These are phyloP conservation scores for Russula foetens DNA, from an alignment of 768 basidiomycete species.

Conservation along the genomic window DNA sequence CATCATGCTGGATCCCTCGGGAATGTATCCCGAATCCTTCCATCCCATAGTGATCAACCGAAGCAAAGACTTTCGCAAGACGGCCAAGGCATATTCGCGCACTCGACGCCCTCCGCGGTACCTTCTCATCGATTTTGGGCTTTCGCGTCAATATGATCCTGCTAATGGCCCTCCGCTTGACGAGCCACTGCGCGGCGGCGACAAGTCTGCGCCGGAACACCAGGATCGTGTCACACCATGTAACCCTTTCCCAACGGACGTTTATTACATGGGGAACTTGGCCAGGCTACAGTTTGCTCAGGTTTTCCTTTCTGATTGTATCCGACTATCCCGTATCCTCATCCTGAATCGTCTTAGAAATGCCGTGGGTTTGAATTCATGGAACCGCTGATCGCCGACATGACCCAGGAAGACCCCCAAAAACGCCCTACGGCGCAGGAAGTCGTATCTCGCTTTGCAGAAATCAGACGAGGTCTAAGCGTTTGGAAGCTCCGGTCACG, in stretches of 20 bases:
- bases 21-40: constrained; percentile 8
- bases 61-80: neutral
- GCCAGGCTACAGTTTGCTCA: neutral
- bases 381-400: constrained; percentile 25
- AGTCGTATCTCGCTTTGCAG: constrained; percentile 26
- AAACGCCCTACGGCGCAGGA: constrained; percentile 27
- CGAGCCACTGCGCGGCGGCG: constrained; percentile 6
- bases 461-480: constrained; percentile 16
- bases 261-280: constrained; percentile 13
- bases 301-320: neutral
- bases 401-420: constrained; percentile 28
- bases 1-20: constrained; percentile 13
- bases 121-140: constrained; percentile 13
- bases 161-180: constrained; percentile 4
- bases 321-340: neutral
- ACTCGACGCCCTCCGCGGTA: neutral
- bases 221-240: neutral
- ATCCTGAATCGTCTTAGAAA: neutral
- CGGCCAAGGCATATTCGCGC: neutral
- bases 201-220: constrained; percentile 15
- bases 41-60: neutral
- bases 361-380: constrained; percentile 28
- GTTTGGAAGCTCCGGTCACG: constrained; percentile 29
- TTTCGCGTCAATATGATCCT: constrained; percentile 1
- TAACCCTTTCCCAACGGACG: constrained; percentile 14